Base-by-base conservation (phyloP, 2,329 filamentous ascomycete species). In the Metarhizium album region DNA sequence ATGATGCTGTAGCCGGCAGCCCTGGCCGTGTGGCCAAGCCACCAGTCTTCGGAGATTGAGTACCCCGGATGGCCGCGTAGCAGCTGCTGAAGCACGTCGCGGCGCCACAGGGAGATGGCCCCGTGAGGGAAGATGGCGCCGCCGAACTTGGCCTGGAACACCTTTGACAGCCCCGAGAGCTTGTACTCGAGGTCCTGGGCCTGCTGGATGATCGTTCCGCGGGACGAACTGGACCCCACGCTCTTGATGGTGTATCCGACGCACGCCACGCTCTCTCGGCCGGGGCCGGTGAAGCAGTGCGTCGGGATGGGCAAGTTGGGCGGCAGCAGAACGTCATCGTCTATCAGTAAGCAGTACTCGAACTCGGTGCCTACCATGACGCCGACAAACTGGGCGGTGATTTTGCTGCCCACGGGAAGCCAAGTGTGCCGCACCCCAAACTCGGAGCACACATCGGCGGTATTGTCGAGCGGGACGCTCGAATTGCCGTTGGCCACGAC, bases 401-500 rank as follows among this genome's bases (percentile, higher is more conserved):
- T 35, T 13, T 35, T 35, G 33, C 33, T 35, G 33, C 33, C 33
- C 8, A 35, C 33, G 33, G 33, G 33, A 13, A 35, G 33, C 33
- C 33, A 35, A 16, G 16, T 14, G 33, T 35, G 33, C 33, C 33
- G 33, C 11, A 35, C 33, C 8, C 33, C 33, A 35, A 35, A 35
- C 33, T 35, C 33, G 33, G 1, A 8, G 33, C 33, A 35, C 11
- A 35, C 11, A 16, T 35, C 33, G 33, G 33, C 33, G 7, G 33
- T 35, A 13, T 35, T 35, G 33, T 35, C 33, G 4, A 35, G 33
- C 1, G 72, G 71, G 0, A 68, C 69, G 0, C 70, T 74, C 0
- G 67, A 69, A 54, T 70, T 74, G 58, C 71, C 66, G 37, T 72
- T 67, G 9, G 73, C 73, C 42, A 72, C 69, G 0, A 74, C 74